Percentiles rank a stretch among this genome's conserved stretches.
These are phyloP conservation scores for Podila minutissima DNA, from an alignment of 192 early-diverging fungal species.

Conservation along the genomic window DNA sequence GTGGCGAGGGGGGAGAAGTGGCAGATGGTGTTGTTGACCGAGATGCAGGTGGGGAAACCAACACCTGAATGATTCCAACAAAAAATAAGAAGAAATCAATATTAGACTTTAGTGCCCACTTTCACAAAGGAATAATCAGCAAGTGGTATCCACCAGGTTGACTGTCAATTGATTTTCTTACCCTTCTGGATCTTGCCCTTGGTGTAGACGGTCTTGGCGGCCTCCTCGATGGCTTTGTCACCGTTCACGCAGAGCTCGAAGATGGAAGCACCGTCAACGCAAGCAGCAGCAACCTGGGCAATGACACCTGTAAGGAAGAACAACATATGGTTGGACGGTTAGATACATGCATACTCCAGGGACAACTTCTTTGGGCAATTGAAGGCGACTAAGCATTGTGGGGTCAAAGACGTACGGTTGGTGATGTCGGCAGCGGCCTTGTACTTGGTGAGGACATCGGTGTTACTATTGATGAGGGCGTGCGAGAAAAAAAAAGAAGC, in stretches of 20 bases:
- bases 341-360: no score
- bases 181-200: conserved; percentile 80
- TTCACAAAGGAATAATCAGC: neutral
- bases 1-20: conserved; percentile 88
- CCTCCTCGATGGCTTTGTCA: conserved; percentile 84
- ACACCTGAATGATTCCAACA: conserved; percentile 60
- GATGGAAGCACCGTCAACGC: conserved; percentile 83
- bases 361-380: no score
- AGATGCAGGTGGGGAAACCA: conserved; percentile 89
- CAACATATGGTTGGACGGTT: conserved; percentile 16
- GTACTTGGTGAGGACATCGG: conserved; percentile 89
- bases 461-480: conserved; percentile 54
- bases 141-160: neutral
- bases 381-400: neutral
- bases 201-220: conserved; percentile 82
- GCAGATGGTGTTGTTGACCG: conserved; percentile 83
- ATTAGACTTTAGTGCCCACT: neutral
- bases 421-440: conserved; percentile 90
- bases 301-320: conserved; percentile 69
- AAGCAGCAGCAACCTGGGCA: conserved; percentile 71
- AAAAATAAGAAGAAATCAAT: no score
- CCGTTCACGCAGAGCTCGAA: conserved; percentile 90
- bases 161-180: conserved; percentile 23
- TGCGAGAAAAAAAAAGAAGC: conserved; percentile 3
- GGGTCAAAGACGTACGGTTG: conserved; percentile 67